These are phyloP conservation scores for Phytopythium boreale DNA, from an alignment of 352 stramenopile species.

Conservation along the genomic window DNA sequence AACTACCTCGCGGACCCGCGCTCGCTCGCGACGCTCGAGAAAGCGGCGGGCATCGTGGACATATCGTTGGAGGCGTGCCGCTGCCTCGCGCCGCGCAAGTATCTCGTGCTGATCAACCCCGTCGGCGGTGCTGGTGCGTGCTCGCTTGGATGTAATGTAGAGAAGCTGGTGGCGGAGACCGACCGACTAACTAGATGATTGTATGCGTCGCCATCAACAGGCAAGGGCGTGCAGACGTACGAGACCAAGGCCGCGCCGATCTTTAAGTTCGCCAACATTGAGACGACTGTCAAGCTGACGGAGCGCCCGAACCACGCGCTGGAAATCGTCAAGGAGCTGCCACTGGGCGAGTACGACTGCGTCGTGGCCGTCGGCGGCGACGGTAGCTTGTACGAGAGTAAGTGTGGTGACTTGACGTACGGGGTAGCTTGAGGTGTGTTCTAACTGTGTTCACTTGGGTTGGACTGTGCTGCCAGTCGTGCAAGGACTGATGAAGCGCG, in stretches of 20 bases:
- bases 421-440: not conserved
- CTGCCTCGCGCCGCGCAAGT: slow-evolving; percentile 25
- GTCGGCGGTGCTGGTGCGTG: slow-evolving; percentile 43
- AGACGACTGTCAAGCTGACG: slow-evolving; percentile 43
- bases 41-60: slow-evolving; percentile 25
- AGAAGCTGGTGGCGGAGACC: not conserved
- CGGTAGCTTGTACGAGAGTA: slow-evolving; percentile 63
- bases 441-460: not conserved
- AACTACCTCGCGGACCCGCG: slow-evolving; percentile 58
- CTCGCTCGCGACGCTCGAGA: slow-evolving; percentile 17
- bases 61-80: slow-evolving; percentile 17
- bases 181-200: not conserved
- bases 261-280: slow-evolving; percentile 49
- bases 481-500: slow-evolving; percentile 67
- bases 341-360: slow-evolving; percentile 55
- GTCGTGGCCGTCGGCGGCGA: slow-evolving; percentile 71
- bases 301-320: slow-evolving; percentile 45
- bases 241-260: slow-evolving; percentile 52
- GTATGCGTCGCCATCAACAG: not conserved
- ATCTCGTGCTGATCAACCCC: slow-evolving; percentile 71
- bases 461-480: slow-evolving; percentile 34
- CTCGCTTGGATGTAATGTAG: not conserved
- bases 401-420: too few relatives aligned
- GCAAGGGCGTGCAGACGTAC: slow-evolving; percentile 48
- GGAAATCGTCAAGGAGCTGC: slow-evolving; percentile 47